A percentile compares a stretch with the other conserved stretches of the same genome.
These are phyloP conservation scores for Daldinia sp. DNA, from an alignment of 2,329 filamentous ascomycete genomes.

Conservation along the genomic window DNA sequence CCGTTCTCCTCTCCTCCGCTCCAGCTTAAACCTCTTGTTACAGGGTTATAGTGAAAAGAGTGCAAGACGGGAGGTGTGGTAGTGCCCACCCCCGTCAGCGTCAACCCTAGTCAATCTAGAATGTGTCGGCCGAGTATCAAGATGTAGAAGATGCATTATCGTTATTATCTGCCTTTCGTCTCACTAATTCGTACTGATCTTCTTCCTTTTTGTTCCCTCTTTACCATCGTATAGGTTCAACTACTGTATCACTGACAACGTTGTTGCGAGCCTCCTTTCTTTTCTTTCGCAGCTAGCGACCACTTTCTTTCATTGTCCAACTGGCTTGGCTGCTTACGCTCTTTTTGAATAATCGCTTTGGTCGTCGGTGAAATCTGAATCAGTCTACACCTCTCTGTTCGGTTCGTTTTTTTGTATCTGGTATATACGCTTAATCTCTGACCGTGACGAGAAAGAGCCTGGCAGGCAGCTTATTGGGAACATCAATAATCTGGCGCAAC, in stretches of 20 bases:
- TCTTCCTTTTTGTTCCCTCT: conserved; percentile 57
- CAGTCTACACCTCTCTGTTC: conserved; percentile 48
- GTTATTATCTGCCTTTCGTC: conserved; percentile 54
- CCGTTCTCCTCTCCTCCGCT: conserved; percentile 53
- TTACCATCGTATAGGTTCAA: conserved; percentile 50
- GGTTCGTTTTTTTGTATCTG: conserved; percentile 46
- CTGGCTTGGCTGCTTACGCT: conserved; percentile 70
- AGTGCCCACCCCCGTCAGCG: conserved; percentile 51
- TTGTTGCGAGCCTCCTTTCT: conserved; percentile 54
- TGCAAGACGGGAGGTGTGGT: conserved; percentile 44
- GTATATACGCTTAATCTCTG: conserved; percentile 43
- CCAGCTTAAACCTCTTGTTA: conserved; percentile 55
- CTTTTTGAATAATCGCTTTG: conserved; percentile 58
- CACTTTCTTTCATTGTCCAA: conserved; percentile 61
- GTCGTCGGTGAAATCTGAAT: conserved; percentile 55
- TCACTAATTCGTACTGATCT: conserved; percentile 53
- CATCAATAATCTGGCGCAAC: conserved; percentile 34
- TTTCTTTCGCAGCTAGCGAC: conserved; percentile 59
- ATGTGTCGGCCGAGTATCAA: conserved; percentile 53
- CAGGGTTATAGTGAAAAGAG: conserved; percentile 54
- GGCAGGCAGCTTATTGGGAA: conserved; percentile 33
- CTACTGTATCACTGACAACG: conserved; percentile 49
- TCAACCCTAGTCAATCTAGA: conserved; percentile 53
- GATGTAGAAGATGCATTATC: conserved; percentile 54
- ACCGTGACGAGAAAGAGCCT: conserved; percentile 43